Evolutionary conservation across 2,329 filamentous ascomycete genomes (phyloP), one percentile per base, ranked within the genome.

Genomic region (Apiospora arundinis): DNA sequence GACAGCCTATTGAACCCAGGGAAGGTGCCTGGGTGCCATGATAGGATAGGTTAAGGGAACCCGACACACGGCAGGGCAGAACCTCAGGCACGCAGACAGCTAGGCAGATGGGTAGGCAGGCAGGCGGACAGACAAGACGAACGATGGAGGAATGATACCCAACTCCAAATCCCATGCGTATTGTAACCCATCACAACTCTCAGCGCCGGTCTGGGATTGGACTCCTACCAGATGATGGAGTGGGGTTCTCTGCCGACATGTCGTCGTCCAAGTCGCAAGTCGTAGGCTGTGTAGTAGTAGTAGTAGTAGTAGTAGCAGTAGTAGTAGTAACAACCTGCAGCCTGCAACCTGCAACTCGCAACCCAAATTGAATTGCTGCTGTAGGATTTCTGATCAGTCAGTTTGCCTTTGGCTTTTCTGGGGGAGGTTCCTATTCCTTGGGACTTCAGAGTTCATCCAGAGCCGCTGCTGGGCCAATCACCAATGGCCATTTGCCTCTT

Each of bases 341-440:
- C n/a, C n/a, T n/a, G n/a, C 9, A 49, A 32, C 32, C 6, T n/a
- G 18, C 45, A n/a, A 48, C 7, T 7, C 25, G 48, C 52, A 37
- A 60, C 52, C 28, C 18, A 60, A 32, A 32, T 6, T 32, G 32
- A 32, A 32, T 32, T 32, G 16, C 11, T 21, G 52, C 52, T 32
- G 56, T 63, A 63, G 56, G 56, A 12, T 63, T 63, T 63, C 56
- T 63, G 56, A 63, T 63, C 56, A 63, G 56, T 63, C 56, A 32
- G 32, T 40, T 60, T 60, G 32, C 37, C 32, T 32, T 63, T 63
- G 32, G 56, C n/a, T 63, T 63, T 40, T 40, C 32, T 23, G 32
- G 56, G 56, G 32, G 32, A 32, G 28, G 18, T 56, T 40, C 56
- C 32, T 63, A 37, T 40, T 63, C 56, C 56, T 16, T 40, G 56